These are phyloP conservation scores for Blastobotrys ciferrii DNA, from an alignment of 1,139 yeast genomes.

Conservation along the genomic window DNA sequence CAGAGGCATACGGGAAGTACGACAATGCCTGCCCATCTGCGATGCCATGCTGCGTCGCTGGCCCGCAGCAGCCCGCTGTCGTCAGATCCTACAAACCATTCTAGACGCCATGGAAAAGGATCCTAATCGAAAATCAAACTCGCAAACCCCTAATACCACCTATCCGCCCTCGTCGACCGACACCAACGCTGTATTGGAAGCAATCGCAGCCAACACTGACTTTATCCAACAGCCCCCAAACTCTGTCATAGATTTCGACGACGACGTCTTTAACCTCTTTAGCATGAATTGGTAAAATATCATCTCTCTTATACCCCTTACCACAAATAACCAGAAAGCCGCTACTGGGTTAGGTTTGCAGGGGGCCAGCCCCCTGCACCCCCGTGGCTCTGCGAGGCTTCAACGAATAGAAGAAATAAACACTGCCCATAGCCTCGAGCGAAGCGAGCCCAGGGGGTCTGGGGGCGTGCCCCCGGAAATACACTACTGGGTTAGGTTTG, in stretches of 20 bases:
- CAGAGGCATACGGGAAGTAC: conserved; percentile 14
- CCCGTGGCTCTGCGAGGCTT: too few species aligned
- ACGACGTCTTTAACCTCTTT: conserved; percentile 19
- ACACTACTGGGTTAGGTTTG: too few species aligned
- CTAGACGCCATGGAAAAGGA: conserved; percentile 2
- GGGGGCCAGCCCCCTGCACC: too few species aligned
- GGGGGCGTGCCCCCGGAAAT: too few species aligned
- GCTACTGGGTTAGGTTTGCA: too few species aligned
- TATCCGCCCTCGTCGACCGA: not conserved
- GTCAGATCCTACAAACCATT: conserved; percentile 13
- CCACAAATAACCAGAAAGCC: too few species aligned
- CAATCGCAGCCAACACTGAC: not conserved
- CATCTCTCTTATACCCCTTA: not conserved
- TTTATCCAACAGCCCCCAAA: not conserved
- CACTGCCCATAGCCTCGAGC: too few species aligned
- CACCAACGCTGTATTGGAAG: not conserved
- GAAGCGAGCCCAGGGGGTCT: too few species aligned
- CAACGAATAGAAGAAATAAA: too few species aligned
- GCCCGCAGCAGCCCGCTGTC: conserved; percentile 19
- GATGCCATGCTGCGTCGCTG: conserved; percentile 17
- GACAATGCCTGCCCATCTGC: conserved; percentile 18
- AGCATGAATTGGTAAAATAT: conserved; percentile 9
- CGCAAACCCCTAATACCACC: not conserved
- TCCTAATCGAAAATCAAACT: not conserved
- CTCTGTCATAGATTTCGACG: conserved; percentile 5